Base-by-base conservation (phyloP, 257 asterid species). In the Solanum chilense region DNA sequence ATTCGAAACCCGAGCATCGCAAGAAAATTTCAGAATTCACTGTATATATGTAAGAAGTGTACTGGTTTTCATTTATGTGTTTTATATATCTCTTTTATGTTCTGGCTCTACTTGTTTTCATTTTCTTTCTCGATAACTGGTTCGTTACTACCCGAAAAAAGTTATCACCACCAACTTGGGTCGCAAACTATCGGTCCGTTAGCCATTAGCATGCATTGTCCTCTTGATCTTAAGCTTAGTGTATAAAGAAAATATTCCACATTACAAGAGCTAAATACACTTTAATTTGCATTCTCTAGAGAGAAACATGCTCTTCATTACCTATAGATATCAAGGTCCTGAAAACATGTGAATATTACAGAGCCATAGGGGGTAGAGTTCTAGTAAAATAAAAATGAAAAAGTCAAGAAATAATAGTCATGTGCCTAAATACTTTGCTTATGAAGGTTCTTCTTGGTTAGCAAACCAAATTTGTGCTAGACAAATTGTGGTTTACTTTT, bases 81-180 rank as follows among this genome's bases (percentile, higher is more conserved):
- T 49, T 6, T 15, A 20, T 49, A 5, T 49, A 49, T 5, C 82
- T 47, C 56, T 74, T 14, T 15, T 56, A 82, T 33, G 2, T 64
- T 41, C 68, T 86, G 44, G 74, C 83, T 10, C 20, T 62, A 16
- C 1, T 69, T 29, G 18, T 86, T 3, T 37, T 88, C 87, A 37
- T 85, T 49, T 16, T 87, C 41, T 68, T 87, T 60, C 83, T 92
- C 4, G 7, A 80, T 39, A 39, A 87, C 33, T 87, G 89, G 88
- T 49, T 84, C 47, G 47, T 27, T 68, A 10, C 84, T 6, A 27
- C 82, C 5, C 49, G 47, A 45, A 27, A 90, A 85, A 25, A 85
- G 6, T 71, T 31, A 18, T 94, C 94, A 27, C 94, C 95, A 58
- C 92, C 96, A 93, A 6, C 18, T 93, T 6, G 86, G 92, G 21